Base-by-base conservation (phyloP, 106 monocot species). In the Hemerocallis citrina region DNA sequence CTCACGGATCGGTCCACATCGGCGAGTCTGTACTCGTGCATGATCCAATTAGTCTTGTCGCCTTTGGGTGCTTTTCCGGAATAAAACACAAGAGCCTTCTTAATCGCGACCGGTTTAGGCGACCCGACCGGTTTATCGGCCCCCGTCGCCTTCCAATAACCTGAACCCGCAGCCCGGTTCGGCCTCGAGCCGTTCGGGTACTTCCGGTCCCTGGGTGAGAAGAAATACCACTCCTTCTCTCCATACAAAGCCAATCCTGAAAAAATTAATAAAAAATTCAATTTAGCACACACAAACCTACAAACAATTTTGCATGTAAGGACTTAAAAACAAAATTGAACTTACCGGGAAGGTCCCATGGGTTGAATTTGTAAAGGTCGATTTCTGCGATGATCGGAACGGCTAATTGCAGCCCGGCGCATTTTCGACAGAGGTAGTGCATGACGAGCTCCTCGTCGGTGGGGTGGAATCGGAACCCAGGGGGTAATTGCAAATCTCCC, bases 161-260 rank as follows among this genome's bases (percentile, higher is more conserved):
- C 90, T 9, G 82, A 67, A 1, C 82, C 86, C 2, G 83, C 91
- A 10, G 91, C 74, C 40, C 91, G 65, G 67, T 92, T 92, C 43
- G 91, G 91, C 55, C 90, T 62, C 27, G 82, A 83, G 9, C 91
- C 91, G 56, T 92, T 92, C 5, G 91, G 91, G 23, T 92, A 92
- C 66, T 92, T 92, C 25, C 86, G 59, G 45, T 59, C 84, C 12
- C 92, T 56, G 41, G 92, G 92, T 8, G 92, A 87, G 55, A 92
- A 92, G 81, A 92, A 92, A 47, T 92, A 92, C 92, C 92, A 92
- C 54, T 92, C 92, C 29, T 81, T 86, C 64, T 92, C 92, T 21
- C 92, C 92, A 14, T 86, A 77, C 22, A 55, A 24, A 50, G 92
- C 83, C 77, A 70, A 49, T 0, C 52, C 92, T 92, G 65, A 28